Base-by-base conservation (phyloP, 75 land plant genomes). In the Picea glauca region DNA sequence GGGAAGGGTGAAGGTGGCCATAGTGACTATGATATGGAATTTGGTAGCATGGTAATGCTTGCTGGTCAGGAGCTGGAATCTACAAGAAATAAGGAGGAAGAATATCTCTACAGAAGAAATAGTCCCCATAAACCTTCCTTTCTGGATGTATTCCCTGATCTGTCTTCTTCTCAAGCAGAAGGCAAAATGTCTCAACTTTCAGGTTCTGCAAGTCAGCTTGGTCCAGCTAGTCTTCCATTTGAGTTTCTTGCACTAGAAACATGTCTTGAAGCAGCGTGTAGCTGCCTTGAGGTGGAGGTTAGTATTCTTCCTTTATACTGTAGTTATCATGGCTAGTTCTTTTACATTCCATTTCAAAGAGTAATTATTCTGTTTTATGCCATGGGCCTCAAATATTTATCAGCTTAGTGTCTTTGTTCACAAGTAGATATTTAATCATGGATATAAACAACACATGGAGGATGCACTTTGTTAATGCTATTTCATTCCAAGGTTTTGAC, bases 221-320 rank as follows among this genome's bases (percentile, higher is more conserved):
- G 89, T 35, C 79, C 79, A 11, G 91, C 81, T 78, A 83, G 81
- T 77, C 84, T 93, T 67, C 98, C 98, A 17, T 95, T 95, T 80
- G 98, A 95, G 77, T 95, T 95, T 82, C 84, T 90, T 65, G 98
- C 96, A 14, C 70, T 95, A 77, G 98, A 95, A 78, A 91, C 87
- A 2, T 91, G 96, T 64, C 85, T 95, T 50, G 98, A 93, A 74
- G 88, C 96, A 81, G 89, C 93, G 67, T 93, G 98, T 77, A 89
- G 85, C 72, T 84, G 83, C 80, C 88, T 95, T 33, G 96, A 95
- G 23, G 63, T 67, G 61, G 93, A 95, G 85, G 95, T 89, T 78
- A 26, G 14, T 59, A 58, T 35, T 30, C 68, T 12, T n/a, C 21
- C 57, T 17, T 65, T n/a, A 63, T 7, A 63, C 65, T 63, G 21